These are phyloP conservation scores for Ustilago xerochloae DNA, from an alignment of 1,284 basidiomycete species.

Conservation along the genomic window DNA sequence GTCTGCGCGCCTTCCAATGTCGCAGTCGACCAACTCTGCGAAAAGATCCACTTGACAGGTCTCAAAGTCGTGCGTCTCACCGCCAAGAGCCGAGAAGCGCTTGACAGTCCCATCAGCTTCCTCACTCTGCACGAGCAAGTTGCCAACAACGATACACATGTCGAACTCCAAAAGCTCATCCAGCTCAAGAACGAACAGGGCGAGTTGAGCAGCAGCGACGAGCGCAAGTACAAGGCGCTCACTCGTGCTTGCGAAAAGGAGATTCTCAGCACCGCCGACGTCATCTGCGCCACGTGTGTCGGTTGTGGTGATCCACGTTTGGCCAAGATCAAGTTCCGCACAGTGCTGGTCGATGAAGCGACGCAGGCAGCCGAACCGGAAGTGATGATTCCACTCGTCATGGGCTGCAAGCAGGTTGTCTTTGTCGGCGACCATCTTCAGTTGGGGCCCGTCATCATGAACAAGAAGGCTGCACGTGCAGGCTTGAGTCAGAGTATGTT, in stretches of 20 bases:
- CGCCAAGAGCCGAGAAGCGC: constrained; percentile 95
- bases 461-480: constrained; percentile 98
- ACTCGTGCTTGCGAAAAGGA: constrained; percentile 96
- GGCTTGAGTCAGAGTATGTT: constrained; percentile 97
- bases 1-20: constrained; percentile 99
- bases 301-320: constrained; percentile 95
- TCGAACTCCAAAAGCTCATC: constrained; percentile 94
- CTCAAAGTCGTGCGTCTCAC: constrained; percentile 97
- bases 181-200: constrained; percentile 97
- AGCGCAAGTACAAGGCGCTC: constrained; percentile 95
- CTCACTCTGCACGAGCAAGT: constrained; percentile 97
- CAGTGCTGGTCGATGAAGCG: constrained; percentile 97
- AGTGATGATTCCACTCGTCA: constrained; percentile 98
- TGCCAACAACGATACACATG: constrained; percentile 80
- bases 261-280: constrained; percentile 92
- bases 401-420: constrained; percentile 96
- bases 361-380: constrained; percentile 98
- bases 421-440: constrained; percentile 97
- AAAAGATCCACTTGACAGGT: constrained; percentile 97
- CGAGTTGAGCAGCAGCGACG: constrained; percentile 93
- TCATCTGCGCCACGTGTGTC: constrained; percentile 98
- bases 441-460: constrained; percentile 99
- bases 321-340: constrained; percentile 96
- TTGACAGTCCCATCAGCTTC: constrained; percentile 92
- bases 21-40: constrained; percentile 97